A percentile compares a stretch with the other conserved stretches of the same genome.
Conservation (phyloP, 805 yeast species). For the Starmera quercuum region DNA sequence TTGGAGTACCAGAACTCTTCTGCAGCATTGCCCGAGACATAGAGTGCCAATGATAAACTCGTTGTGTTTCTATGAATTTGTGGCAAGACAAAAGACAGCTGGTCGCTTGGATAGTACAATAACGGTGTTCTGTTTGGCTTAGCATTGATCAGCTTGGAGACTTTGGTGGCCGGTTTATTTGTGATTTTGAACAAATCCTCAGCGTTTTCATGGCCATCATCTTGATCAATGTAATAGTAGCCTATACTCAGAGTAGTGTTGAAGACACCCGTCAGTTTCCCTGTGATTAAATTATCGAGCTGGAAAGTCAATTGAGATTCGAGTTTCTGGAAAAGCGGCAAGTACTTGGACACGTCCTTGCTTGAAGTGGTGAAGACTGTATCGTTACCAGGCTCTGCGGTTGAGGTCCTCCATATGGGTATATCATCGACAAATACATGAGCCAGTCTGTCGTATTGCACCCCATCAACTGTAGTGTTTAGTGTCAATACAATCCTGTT, state of each 20-base stretch:
- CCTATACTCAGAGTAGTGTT: slow-evolving; percentile 41
- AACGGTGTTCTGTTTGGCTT: slow-evolving; percentile 32
- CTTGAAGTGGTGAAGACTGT: slow-evolving; percentile 38
- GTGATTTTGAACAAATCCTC: slow-evolving; percentile 13
- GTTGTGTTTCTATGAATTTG: slow-evolving; percentile 47
- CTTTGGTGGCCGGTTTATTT: slow-evolving; percentile 13
- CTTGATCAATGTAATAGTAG: slow-evolving; percentile 33
- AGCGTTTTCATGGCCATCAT: slow-evolving; percentile 8
- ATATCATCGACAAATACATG: slow-evolving; percentile 54
- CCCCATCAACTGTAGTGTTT: slow-evolving; percentile 45
- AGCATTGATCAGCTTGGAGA: slow-evolving; percentile 9
- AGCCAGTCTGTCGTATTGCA: slow-evolving; percentile 59
- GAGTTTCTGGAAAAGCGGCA: slow-evolving; percentile 36
- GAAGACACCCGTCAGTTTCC: slow-evolving; percentile 53
- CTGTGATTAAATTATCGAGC: slow-evolving; percentile 55
- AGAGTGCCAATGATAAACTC: slow-evolving; percentile 40
- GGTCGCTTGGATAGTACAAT: slow-evolving; percentile 35
- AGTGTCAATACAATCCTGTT: slow-evolving; percentile 47
- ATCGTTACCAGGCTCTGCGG: slow-evolving; percentile 65
- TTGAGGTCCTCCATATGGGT: slow-evolving; percentile 79
- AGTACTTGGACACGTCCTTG: slow-evolving; percentile 60
- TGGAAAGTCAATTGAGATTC: slow-evolving; percentile 42
- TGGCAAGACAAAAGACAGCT: slow-evolving; percentile 34
- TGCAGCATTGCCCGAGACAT: slow-evolving; percentile 65
- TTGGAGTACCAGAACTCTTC: slow-evolving; percentile 85